Conservation (phyloP, 2,329 filamentous ascomycete species). For the Microdochium bolleyi region DNA sequence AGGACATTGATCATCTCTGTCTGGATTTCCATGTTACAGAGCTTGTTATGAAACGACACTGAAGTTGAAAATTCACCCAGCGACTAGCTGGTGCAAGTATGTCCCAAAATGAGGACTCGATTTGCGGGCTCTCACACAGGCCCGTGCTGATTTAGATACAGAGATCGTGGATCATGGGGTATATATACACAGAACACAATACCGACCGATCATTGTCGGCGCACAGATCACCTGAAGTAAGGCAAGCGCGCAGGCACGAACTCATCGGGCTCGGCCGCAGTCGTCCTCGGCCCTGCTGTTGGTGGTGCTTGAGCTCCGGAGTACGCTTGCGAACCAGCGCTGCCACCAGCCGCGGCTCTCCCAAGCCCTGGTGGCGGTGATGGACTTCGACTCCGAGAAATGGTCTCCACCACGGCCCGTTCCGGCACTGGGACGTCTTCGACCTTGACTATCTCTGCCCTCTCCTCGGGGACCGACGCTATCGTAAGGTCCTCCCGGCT, state of each 20-base stretch:
- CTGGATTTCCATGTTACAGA: too few species aligned
- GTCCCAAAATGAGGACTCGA: too few species aligned
- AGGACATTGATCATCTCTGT: too few species aligned
- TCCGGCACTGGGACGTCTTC: constrained; percentile 18
- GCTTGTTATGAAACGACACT: too few species aligned
- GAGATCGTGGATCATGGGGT: too few species aligned
- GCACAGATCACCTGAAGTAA: constrained; percentile 29
- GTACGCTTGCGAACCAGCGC: constrained; percentile 2
- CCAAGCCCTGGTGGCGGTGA: neutral
- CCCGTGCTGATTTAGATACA: too few species aligned
- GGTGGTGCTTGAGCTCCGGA: constrained; percentile 2
- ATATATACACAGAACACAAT: too few species aligned
- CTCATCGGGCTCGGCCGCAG: constrained; percentile 2
- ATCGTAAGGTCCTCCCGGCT: constrained; percentile 24
- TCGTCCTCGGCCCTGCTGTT: neutral
- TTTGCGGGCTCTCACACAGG: too few species aligned
- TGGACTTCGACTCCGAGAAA: neutral
- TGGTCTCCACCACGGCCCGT: constrained; percentile 8
- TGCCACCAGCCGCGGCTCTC: neutral
- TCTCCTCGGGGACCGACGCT: constrained; percentile 22
- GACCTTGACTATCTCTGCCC: constrained; percentile 18
- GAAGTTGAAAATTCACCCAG: too few species aligned
- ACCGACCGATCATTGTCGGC: too few species aligned
- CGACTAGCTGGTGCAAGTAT: too few species aligned
- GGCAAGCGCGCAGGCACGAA: constrained; percentile 55